Percentiles rank a stretch among this genome's conserved stretches.
phyloP scores from a whole-genome alignment of 495 filamentous ascomycete genomes.

The Aspergillus panamensis region DNA sequence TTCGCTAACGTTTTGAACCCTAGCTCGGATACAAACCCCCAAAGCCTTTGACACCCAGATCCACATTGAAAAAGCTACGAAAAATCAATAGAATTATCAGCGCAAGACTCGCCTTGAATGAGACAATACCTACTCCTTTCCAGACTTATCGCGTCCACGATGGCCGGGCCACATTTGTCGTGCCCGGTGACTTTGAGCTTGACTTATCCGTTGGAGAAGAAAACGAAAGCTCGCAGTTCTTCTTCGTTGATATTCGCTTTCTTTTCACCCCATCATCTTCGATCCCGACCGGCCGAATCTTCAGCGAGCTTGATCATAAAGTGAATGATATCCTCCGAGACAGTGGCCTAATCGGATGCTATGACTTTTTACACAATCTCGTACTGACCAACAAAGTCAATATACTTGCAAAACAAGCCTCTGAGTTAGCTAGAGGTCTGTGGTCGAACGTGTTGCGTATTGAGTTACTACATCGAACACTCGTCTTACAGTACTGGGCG shows the following conservation, averaged over 20 bases:
- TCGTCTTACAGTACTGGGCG: constrained; percentile 89
- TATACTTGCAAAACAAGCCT: constrained; percentile 71
- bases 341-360: constrained; percentile 71
- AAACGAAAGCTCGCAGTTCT: constrained; percentile 74
- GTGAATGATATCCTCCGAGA: constrained; percentile 63
- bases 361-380: constrained; percentile 78
- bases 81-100: constrained; percentile 81
- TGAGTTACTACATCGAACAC: constrained; percentile 69
- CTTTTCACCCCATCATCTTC: constrained; percentile 67
- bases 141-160: constrained; percentile 67
- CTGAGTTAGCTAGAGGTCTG: constrained; percentile 56
- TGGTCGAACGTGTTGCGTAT: constrained; percentile 76
- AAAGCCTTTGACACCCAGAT: constrained; percentile 60
- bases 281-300: constrained; percentile 54
- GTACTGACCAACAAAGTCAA: constrained; percentile 83
- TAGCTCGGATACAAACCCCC: constrained; percentile 77
- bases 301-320: constrained; percentile 60
- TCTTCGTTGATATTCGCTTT: constrained; percentile 88
- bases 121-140: constrained; percentile 68
- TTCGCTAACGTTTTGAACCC: constrained; percentile 25
- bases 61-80: constrained; percentile 63
- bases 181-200: constrained; percentile 84
- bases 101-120: constrained; percentile 72
- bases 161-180: constrained; percentile 81
- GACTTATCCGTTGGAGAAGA: constrained; percentile 86